Base-by-base conservation (phyloP, 2,329 filamentous ascomycete genomes). In the Venturiaceae sp. region DNA sequence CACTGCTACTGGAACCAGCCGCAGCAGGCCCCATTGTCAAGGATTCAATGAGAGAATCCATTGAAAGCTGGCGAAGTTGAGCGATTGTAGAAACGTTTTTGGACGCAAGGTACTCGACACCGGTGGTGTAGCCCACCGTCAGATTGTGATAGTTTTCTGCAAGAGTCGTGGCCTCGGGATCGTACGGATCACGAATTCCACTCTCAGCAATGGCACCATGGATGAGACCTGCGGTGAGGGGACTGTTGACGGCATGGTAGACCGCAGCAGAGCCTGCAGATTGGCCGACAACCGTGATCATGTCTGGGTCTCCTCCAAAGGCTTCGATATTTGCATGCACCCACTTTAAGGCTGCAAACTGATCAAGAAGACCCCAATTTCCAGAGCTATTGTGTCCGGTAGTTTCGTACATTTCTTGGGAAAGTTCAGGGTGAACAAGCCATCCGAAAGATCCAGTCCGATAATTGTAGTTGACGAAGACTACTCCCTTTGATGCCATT, bases 211-310 rank as follows among this genome's bases (percentile, higher is more conserved):
- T 71, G 37, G 65, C 65, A 32, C 65, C 65, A 16, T 62, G 57
- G 34, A 71, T 61, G 7, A 67, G 63, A 1, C 62, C 64, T 3
- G 60, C 58, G 4, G 60, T 60, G 11, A 68, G 62, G 28, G 65
- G 68, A 52, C 61, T 64, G 33, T 62, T 68, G 57, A 71, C 64
- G 53, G 64, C 63, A 34, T 63, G 60, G 4, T 66, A 46, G 0
- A 78, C 75, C 5, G 70, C 72, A 1, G 66, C 68, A 9, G 67
- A 76, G 19, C 76, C 76, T 5, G 75, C 75, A 54, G 69, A 71
- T 60, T 77, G 71, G 19, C 74, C 75, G 60, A 66, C 76, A 56
- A 78, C 75, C 1, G 74, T 74, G 3, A 78, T 75, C 60, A 74
- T 72, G 8, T 63, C 58, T 11, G 68, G 62, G 58, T 74, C 70